Evolutionary conservation across 805 yeast species (phyloP).

Genomic region (Grigorovia jiainica): DNA sequence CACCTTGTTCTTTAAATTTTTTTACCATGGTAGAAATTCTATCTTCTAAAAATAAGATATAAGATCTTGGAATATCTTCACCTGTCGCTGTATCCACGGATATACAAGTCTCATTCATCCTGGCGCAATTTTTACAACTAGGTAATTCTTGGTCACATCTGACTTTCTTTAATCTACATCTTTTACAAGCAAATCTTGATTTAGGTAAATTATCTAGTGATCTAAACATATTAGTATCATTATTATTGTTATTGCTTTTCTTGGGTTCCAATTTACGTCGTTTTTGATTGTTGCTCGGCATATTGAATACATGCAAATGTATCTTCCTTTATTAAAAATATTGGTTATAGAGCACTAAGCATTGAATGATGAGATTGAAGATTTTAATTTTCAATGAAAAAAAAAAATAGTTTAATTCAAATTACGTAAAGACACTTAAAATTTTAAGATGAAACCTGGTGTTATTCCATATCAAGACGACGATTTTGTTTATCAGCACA

Average conservation of each 20-base stretch:
- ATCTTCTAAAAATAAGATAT: constrained; percentile 63
- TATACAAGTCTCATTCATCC: constrained; percentile 63
- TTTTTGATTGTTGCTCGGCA: background rate
- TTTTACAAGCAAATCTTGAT: constrained; percentile 73
- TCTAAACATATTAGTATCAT: background rate
- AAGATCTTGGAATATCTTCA: constrained; percentile 73
- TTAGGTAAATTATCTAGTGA: constrained; percentile 35
- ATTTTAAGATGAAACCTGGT: constrained; percentile 18
- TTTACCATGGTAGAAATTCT: constrained; percentile 48
- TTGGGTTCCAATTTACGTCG: background rate
- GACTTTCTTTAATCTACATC: constrained; percentile 64
- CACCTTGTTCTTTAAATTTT: constrained; percentile 36
- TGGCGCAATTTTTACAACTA: constrained; percentile 44
- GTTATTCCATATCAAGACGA: constrained; percentile 23
- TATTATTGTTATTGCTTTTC: background rate
- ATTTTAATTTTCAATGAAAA: background rate
- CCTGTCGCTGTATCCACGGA: constrained; percentile 86
- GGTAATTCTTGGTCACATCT: constrained; percentile 55
- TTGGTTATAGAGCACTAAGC: background rate
- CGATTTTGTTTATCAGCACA: constrained; percentile 15
- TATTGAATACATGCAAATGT: background rate
- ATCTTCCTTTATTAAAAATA: too few species aligned
- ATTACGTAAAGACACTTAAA: background rate
- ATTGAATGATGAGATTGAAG: background rate
- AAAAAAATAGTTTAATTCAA: background rate